These are phyloP conservation scores for Taphrina confusa DNA, from an alignment of 1,139 yeast species.

Conservation along the genomic window DNA sequence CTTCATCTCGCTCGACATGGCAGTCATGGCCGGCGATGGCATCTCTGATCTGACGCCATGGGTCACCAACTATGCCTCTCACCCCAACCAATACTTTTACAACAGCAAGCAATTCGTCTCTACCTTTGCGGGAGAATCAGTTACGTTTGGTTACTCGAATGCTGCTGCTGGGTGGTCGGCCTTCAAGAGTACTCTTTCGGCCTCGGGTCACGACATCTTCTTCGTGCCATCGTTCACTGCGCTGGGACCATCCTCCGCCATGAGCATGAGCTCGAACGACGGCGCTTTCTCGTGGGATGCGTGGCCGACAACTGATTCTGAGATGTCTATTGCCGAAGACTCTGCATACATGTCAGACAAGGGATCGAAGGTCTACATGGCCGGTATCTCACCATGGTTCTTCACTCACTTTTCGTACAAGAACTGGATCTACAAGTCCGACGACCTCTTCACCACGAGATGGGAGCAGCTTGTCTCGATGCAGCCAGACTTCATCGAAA, in stretches of 20 bases:
- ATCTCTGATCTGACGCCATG: slow-evolving; percentile 26
- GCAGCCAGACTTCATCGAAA: slow-evolving; percentile 37
- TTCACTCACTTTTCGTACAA: slow-evolving; percentile 38
- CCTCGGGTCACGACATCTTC: slow-evolving; percentile 29
- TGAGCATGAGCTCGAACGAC: slow-evolving; percentile 33
- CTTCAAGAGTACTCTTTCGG: slow-evolving; percentile 33
- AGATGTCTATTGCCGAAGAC: slow-evolving; percentile 28
- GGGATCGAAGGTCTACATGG: slow-evolving; percentile 36
- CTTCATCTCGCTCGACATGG: slow-evolving; percentile 38
- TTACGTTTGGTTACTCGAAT: slow-evolving; percentile 28
- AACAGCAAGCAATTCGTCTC: slow-evolving; percentile 34
- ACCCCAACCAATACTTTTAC: slow-evolving; percentile 35
- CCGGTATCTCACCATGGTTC: slow-evolving; percentile 38
- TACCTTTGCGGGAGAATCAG: slow-evolving; percentile 37
- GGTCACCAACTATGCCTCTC: slow-evolving; percentile 29
- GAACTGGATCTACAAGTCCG: slow-evolving; percentile 38
- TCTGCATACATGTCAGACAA: slow-evolving; percentile 35
- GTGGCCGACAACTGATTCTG: slow-evolving; percentile 37
- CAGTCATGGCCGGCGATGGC: slow-evolving; percentile 33
- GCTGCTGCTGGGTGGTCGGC: slow-evolving; percentile 32
- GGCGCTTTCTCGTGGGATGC: slow-evolving; percentile 39
- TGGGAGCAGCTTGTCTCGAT: slow-evolving; percentile 37
- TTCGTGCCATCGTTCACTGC: slow-evolving; percentile 38
- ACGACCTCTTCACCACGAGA: slow-evolving; percentile 36
- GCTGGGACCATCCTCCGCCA: slow-evolving; percentile 35